Conservation (phyloP, 2,329 filamentous ascomycete species). For the Atkinsonella texensis region DNA sequence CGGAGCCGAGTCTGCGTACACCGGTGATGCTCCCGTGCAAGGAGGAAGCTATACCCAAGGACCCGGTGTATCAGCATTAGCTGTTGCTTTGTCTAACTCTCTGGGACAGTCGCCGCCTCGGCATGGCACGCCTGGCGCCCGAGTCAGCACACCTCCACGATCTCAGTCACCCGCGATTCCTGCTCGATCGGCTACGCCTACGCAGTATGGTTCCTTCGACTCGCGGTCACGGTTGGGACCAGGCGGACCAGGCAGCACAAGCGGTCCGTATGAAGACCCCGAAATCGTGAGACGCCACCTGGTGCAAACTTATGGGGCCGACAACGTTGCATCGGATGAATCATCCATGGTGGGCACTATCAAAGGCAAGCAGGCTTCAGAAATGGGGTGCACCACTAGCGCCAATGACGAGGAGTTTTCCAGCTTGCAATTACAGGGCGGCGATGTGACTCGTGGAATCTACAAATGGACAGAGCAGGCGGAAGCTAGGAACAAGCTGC, state of each 20-base stretch:
- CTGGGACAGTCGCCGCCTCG: constrained; percentile 58
- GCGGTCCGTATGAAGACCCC: constrained; percentile 69
- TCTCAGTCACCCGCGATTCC: constrained; percentile 25
- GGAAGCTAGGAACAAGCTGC: constrained; percentile 53
- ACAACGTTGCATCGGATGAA: constrained; percentile 33
- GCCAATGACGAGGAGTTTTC: constrained; percentile 73
- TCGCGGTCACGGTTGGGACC: constrained; percentile 44
- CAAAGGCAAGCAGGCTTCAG: constrained; percentile 43
- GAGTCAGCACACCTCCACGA: constrained; percentile 44
- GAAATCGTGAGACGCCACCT: constrained; percentile 86
- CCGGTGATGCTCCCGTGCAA: constrained; percentile 49
- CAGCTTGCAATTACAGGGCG: constrained; percentile 82
- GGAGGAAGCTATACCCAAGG: constrained; percentile 54
- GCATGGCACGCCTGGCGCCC: constrained; percentile 52
- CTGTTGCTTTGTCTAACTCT: constrained; percentile 71
- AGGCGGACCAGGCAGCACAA: constrained; percentile 15
- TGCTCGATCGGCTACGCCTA: constrained; percentile 40
- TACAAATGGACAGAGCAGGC: constrained; percentile 94
- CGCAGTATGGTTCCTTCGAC: constrained; percentile 80
- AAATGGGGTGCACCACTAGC: constrained; percentile 20
- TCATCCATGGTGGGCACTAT: constrained; percentile 28
- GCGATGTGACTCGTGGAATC: constrained; percentile 87
- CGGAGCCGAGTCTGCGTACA: constrained; percentile 14
- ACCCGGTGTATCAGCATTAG: constrained; percentile 77
- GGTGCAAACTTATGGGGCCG: constrained; percentile 51